These are phyloP conservation scores for Ascochyta koolunga DNA, from an alignment of 2,329 filamentous ascomycete species.

Conservation along the genomic window DNA sequence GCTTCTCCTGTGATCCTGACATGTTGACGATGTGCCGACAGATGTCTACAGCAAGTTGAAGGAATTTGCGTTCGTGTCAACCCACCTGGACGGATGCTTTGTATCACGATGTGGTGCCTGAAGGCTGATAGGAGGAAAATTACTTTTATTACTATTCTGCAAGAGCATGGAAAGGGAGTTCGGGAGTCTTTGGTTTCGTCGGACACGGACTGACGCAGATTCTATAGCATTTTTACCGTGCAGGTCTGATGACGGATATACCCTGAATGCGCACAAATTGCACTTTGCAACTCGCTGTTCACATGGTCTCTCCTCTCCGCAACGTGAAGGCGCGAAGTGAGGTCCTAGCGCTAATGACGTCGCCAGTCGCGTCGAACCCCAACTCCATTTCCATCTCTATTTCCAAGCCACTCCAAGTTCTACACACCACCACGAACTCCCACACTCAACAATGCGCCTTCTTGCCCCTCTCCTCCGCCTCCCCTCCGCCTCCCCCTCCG, in stretches of 20 bases:
- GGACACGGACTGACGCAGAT: neutral
- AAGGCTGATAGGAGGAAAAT: neutral
- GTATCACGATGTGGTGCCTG: neutral
- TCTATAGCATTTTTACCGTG: neutral
- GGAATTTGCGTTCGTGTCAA: too few relatives aligned
- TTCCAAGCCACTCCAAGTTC: too few relatives aligned
- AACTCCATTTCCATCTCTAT: too few relatives aligned
- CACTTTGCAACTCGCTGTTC: too few relatives aligned
- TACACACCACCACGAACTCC: too few relatives aligned
- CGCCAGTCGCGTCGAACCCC: too few relatives aligned
- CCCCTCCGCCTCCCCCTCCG: neutral
- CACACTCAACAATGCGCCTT: too few relatives aligned
- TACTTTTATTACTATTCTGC: neutral
- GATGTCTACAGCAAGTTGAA: neutral
- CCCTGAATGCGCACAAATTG: neutral
- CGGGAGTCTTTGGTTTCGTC: neutral
- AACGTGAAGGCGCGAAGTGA: too few relatives aligned
- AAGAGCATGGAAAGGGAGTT: neutral
- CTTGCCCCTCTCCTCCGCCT: neutral
- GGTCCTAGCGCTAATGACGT: too few relatives aligned
- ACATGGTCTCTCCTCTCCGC: too few relatives aligned
- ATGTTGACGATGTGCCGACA: neutral
- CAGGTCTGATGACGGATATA: neutral
- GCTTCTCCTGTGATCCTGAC: neutral
- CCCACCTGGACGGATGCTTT: too few relatives aligned